Conservation (phyloP, 2,329 filamentous ascomycete species). For the Blastomyces percursus region DNA sequence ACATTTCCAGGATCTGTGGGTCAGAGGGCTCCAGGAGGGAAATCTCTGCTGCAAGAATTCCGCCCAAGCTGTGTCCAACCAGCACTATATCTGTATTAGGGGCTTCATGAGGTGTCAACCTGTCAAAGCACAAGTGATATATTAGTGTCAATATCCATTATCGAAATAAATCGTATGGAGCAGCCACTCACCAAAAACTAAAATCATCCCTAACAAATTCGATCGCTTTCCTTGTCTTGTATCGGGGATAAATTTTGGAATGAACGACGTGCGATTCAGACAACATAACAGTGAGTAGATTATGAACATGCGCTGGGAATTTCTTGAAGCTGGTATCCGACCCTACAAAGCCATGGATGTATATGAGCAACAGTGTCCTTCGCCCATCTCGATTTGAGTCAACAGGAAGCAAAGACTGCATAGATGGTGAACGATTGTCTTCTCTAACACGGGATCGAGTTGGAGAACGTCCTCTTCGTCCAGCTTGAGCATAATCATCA, state of each 20-base stretch:
- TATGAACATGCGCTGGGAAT: slow-evolving; percentile 80
- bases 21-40: slow-evolving; percentile 44
- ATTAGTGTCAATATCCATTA: not conserved
- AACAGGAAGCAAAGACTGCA: slow-evolving; percentile 22
- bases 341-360: slow-evolving; percentile 85
- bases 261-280: slow-evolving; percentile 67
- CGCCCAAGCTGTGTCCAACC: slow-evolving; percentile 83
- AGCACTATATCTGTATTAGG: slow-evolving; percentile 66
- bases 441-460: not conserved
- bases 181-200: slow-evolving; percentile 52
- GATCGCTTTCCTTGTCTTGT: slow-evolving; percentile 35
- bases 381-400: slow-evolving; percentile 19
- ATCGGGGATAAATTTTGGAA: slow-evolving; percentile 52
- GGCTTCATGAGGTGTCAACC: slow-evolving; percentile 65
- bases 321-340: slow-evolving; percentile 77
- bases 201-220: slow-evolving; percentile 69
- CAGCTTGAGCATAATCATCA: not conserved
- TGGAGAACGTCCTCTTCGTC: not conserved
- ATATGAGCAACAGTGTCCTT: slow-evolving; percentile 60
- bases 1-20: slow-evolving; percentile 27
- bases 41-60: slow-evolving; percentile 69
- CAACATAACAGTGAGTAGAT: slow-evolving; percentile 55
- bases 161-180: not conserved
- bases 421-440: slow-evolving; percentile 20
- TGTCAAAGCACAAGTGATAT: slow-evolving; percentile 19